Conservation (phyloP, 2,329 filamentous ascomycete genomes). For the Fusarium concolor region DNA sequence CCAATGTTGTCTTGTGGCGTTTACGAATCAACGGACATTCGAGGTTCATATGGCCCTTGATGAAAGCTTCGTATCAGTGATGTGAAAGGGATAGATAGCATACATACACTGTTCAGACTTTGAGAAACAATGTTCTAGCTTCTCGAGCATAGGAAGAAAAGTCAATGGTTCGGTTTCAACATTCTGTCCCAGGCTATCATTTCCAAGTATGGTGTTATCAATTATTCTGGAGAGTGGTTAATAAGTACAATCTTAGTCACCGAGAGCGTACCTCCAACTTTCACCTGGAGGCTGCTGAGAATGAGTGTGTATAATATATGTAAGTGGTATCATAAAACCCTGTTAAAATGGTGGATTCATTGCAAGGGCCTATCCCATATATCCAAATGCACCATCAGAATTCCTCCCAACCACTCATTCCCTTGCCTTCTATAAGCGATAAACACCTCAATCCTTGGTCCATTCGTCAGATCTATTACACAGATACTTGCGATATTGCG, state of each 20-base stretch:
- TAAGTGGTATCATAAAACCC: constrained; percentile 27
- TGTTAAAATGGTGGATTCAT: constrained; percentile 7
- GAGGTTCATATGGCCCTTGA: not conserved
- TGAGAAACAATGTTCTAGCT: too few species aligned
- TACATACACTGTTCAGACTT: too few species aligned
- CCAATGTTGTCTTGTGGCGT: constrained; percentile 30
- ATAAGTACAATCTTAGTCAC: too few species aligned
- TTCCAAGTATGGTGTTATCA: not conserved
- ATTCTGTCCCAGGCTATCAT: too few species aligned
- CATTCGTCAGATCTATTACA: constrained; percentile 18
- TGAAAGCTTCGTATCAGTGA: not conserved
- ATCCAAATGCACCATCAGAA: constrained; percentile 15
- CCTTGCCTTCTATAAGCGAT: constrained; percentile 16
- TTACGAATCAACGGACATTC: not conserved
- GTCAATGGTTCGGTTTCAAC: too few species aligned
- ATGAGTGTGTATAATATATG: not conserved
- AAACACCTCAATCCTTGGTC: constrained; percentile 4
- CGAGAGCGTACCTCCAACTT: too few species aligned
- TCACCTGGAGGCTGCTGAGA: not conserved
- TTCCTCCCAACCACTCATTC: not conserved
- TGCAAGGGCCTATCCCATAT: not conserved
- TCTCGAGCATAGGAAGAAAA: too few species aligned
- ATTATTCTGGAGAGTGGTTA: not conserved
- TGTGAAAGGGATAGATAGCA: too few species aligned
- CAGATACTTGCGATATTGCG: constrained; percentile 2